Base-by-base conservation (phyloP, 2,329 filamentous ascomycete genomes). In the Diplodia scrobiculata region DNA sequence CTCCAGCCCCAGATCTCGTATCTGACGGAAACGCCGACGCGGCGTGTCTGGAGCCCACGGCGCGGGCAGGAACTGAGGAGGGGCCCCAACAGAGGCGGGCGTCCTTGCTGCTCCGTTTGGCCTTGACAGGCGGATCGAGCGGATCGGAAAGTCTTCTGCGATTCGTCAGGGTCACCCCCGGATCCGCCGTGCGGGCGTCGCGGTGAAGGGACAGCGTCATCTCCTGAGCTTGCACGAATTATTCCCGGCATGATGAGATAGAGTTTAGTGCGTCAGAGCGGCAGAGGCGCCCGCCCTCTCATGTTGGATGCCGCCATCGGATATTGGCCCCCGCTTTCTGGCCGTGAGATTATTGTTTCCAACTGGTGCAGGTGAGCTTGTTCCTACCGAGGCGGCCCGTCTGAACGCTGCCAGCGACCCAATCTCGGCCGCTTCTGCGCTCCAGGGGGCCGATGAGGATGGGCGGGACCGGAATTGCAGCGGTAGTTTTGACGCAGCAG, bases 81-180 rank as follows among this genome's bases (percentile, higher is more conserved):
- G n/a, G 36, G 38, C 29, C 54, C 55, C 55, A 60, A 27, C 55
- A 14, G 55, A 47, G 25, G 38, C 5, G 52, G 55, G 29, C 29
- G 29, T 29, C 29, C 25, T 6, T 25, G 25, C 25, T 25, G 25
- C 25, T 25, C 25, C 25, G 36, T 45, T n/a, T 58, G 25, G 13
- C 38, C 25, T 59, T 48, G 55, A 27, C 27, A 60, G 55, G 55
- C 55, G 55, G 55, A 60, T 60, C 55, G 55, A 60, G 38, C 55
- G 55, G 55, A 60, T 60, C 55, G 38, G 55, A 60, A 60, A 60
- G 55, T 41, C 55, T 48, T 60, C 55, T 41, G 55, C 38, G 55
- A 60, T 60, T 60, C 55, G 55, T 60, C 55, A 60, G 38, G 55
- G 21, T 60, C 27, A 5, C 38, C 55, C 55, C 55, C 55, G 38